Evolutionary conservation across 257 asterid genomes (phyloP), one percentile per base, ranked within the genome.

Genomic region (Eustoma russellianum): DNA sequence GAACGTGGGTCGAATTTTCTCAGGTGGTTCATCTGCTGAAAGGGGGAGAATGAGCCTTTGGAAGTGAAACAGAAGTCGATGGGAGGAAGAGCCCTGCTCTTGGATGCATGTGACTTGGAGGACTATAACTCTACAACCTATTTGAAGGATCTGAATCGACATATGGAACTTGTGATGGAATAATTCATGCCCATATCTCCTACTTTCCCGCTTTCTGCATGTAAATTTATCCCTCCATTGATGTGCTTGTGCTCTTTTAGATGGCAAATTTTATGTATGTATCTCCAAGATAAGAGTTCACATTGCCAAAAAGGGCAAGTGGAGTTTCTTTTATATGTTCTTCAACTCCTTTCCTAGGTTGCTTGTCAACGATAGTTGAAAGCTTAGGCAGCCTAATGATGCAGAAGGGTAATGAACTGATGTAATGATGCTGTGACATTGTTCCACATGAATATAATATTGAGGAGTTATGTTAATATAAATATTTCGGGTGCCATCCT

Each of bases 151-250:
- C 78, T 88, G 41, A 76, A 74, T 72, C 97, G 97, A 28, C 99
- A 92, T 61, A 83, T 68, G 95, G 78, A 92, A 61, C 94, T 92
- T 11, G 81, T 79, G 7, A 83, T 88, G 99, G 99, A 88, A 74
- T 85, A 70, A 74, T 40, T 1, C 12, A 11, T 3, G 43, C 43
- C 7, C 12, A 11, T 38, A 45, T 46, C 40, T 34, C 17, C 44
- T 43, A 45, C 46, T n/a, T 30, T 41, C n/a, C 41, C 34, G 50
- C 30, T 13, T 33, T n/a, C 65, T 48, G 41, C 50, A 49, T 44
- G 17, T 41, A 13, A 16, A 2, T 46, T 0, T 38, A 38, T 16
- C 3, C 17, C 1, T 19, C 63, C 65, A 41, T 47, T 64, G 52
- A n/a, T 49, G 33, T 38, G 54, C 49, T 38, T 10, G 33, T 60